Conservation (phyloP, 2,329 filamentous ascomycete species). For the Penicillium sp. region DNA sequence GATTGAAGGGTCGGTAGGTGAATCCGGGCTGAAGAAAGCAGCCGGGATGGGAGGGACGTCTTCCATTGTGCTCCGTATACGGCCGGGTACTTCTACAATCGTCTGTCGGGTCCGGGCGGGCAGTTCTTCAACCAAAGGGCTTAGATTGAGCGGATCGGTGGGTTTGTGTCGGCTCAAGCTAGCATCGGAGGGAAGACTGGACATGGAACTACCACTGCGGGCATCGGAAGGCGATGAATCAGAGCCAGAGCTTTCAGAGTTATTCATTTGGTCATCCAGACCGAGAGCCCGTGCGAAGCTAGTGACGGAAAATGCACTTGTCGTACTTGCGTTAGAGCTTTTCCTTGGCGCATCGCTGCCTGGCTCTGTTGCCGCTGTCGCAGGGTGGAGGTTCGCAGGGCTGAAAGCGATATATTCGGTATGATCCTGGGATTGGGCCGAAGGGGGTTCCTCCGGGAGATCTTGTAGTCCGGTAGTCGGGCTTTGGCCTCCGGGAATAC, state of each 20-base stretch:
- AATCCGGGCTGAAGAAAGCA: slow-evolving; percentile 43
- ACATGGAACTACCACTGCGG: slow-evolving; percentile 62
- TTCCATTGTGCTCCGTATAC: slow-evolving; percentile 25
- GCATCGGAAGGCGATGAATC: slow-evolving; percentile 61
- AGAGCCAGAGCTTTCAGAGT: slow-evolving; percentile 64
- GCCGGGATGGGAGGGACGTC: slow-evolving; percentile 35
- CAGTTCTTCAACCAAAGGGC: slow-evolving; percentile 58
- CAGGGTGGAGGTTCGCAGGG: slow-evolving; percentile 24
- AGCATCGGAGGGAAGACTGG: slow-evolving; percentile 54
- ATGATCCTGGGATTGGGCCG: slow-evolving; percentile 13
- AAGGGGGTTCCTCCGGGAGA: slow-evolving; percentile 19
- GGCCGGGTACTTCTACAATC: slow-evolving; percentile 39
- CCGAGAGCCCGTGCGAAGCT: slow-evolving; percentile 43
- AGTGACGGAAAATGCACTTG: slow-evolving; percentile 37
- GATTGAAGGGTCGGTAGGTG: slow-evolving; percentile 51
- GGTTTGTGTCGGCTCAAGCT: slow-evolving; percentile 34
- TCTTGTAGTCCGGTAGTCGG: slow-evolving; percentile 23
- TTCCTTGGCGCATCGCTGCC: slow-evolving; percentile 20
- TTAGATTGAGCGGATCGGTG: slow-evolving; percentile 45
- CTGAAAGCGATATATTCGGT: slow-evolving; percentile 24
- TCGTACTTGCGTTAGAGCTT: slow-evolving; percentile 32
- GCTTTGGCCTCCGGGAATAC: slow-evolving; percentile 14
- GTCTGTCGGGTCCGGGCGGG: slow-evolving; percentile 35
- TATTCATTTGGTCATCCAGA: slow-evolving; percentile 63
- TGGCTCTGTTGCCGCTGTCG: slow-evolving; percentile 17